Base-by-base conservation (phyloP, 176 grass and related monocot species). In the Cenchrus fungigraminus region DNA sequence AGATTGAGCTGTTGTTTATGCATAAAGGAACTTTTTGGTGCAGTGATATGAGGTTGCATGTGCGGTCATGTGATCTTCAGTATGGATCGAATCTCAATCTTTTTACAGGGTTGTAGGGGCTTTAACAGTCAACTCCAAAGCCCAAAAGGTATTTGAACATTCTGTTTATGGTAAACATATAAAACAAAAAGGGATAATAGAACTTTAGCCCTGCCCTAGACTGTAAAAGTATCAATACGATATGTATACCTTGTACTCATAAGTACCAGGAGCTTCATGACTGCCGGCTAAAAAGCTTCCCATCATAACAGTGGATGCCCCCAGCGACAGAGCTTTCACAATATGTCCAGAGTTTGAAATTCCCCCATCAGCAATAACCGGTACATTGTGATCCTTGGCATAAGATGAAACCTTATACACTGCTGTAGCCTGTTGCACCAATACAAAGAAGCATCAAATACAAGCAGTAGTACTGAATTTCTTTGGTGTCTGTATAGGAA, bases 281-380 rank as follows among this genome's bases (percentile, higher is more conserved):
- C 97, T 96, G 55, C 97, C 97, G 71, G 97, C 91, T 66, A 99
- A 73, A 87, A 99, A 99, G 79, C 97, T 99, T 20, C 93, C 93
- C 97, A 96, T 94, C 97, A 96, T 99, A 81, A 96, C 93, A 46
- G 94, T 94, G 73, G 93, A 92, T 44, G 97, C 91, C 9, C 97
- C 97, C 1, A 99, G 88, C 0, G 87, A 72, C 67, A 99, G 80
- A 86, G 97, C 97, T 82, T 99, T 99, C 80, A 94, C 97, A 65
- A 99, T 94, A 86, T 96, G 97, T 40, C 97, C 97, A 61, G 97
- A 99, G 77, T 89, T 92, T 79, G 97, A 96, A 89, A 99, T 99
- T 62, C 97, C 97, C 79, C 97, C 97, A 77, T 99, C 97, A 59
- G 93, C 93, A 82, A 96, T 99, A 74, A 99, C 82, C 7, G 93